Conservation (phyloP, 2,329 filamentous ascomycete genomes). For the Xylariaceae sp. region DNA sequence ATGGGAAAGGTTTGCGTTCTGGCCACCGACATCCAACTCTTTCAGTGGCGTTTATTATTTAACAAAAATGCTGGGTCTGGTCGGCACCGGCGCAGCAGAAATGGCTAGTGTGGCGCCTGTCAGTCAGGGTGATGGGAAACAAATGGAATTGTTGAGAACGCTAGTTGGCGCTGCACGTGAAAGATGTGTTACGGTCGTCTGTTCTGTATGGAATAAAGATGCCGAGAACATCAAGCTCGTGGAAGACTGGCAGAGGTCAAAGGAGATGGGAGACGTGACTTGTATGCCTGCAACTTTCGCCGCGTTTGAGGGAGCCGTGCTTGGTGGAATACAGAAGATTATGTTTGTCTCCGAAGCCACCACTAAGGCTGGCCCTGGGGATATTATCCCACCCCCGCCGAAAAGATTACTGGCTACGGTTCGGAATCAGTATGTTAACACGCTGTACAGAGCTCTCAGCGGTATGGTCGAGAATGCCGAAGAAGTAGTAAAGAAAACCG, state of each 20-base stretch:
- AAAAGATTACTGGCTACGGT: conserved; percentile 88
- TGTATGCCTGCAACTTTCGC: conserved; percentile 85
- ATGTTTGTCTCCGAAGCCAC: conserved; percentile 86
- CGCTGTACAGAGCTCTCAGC: conserved; percentile 87
- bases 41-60: conserved; percentile 90
- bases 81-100: conserved; percentile 84
- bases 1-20: conserved; percentile 94
- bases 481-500: conserved; percentile 60
- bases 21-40: conserved; percentile 90
- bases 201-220: conserved; percentile 88
- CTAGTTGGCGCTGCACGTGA: conserved; percentile 78
- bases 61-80: conserved; percentile 71
- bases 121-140: conserved; percentile 49
- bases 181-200: conserved; percentile 78
- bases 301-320: conserved; percentile 75
- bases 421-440: conserved; percentile 85
- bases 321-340: conserved; percentile 90
- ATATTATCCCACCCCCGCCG: conserved; percentile 80
- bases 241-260: conserved; percentile 86
- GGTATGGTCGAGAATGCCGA: conserved; percentile 98
- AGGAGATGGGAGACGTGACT: conserved; percentile 80
- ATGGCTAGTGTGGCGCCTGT: conserved; percentile 72
- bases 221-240: conserved; percentile 88
- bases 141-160: conserved; percentile 67
- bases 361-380: conserved; percentile 65